Conservation (phyloP, 2,329 filamentous ascomycete genomes). For the Fusarium subtropicale region DNA sequence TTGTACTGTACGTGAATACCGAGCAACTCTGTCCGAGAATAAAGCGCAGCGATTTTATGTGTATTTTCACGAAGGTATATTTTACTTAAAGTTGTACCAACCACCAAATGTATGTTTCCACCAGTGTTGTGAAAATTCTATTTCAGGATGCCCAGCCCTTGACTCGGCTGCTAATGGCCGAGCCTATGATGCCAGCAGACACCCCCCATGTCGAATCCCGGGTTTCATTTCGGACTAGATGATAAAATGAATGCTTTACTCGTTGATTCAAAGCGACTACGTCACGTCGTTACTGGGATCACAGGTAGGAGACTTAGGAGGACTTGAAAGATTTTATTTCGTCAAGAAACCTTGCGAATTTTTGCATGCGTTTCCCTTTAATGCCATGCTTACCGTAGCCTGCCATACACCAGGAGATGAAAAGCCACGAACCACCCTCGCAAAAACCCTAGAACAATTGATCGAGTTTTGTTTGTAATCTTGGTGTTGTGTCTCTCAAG, state of each 20-base stretch:
- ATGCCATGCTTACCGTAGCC: conserved; percentile 56
- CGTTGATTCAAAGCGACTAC: neutral
- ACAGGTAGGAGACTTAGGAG: conserved; percentile 34
- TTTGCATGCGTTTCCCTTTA: conserved; percentile 55
- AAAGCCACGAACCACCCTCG: conserved; percentile 54
- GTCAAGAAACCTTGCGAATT: conserved; percentile 54
- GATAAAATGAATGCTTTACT: neutral
- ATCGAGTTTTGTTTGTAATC: conserved; percentile 38
- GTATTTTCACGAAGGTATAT: neutral
- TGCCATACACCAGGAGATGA: conserved; percentile 55
- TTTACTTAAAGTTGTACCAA: no score
- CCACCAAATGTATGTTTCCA: neutral
- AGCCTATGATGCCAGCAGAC: neutral
- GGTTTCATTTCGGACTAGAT: neutral
- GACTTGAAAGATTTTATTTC: conserved; percentile 54
- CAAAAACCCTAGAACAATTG: conserved; percentile 49
- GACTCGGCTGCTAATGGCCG: neutral
- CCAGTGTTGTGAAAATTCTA: neutral
- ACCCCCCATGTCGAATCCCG: neutral
- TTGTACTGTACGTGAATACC: no score
- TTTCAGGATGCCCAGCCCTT: neutral
- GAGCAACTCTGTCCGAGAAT: no score
- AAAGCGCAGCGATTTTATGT: no score
- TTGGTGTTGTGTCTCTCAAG: conserved; percentile 31
- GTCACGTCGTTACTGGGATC: conserved; percentile 11